A percentile compares a stretch with the other conserved stretches of the same genome.
These are phyloP conservation scores for Aspergillus sp. DNA, from an alignment of 2,329 filamentous ascomycete genomes.

Conservation along the genomic window DNA sequence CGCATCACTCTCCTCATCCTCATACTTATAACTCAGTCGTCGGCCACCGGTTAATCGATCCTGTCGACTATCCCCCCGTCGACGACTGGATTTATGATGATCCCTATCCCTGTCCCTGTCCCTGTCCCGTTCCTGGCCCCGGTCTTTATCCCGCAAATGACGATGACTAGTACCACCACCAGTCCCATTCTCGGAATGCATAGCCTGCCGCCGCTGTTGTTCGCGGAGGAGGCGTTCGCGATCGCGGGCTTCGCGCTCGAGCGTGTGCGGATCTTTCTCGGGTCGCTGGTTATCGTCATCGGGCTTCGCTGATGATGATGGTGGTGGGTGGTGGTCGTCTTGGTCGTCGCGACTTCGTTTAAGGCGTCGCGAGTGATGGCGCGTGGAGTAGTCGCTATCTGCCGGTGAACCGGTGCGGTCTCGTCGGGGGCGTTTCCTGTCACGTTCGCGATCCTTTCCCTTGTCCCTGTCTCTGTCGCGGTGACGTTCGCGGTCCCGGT, in stretches of 20 bases:
- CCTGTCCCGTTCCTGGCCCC: neutral
- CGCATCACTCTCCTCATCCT: conserved; percentile 37
- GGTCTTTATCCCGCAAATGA: neutral
- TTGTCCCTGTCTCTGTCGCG: conserved; percentile 31
- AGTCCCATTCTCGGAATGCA: neutral
- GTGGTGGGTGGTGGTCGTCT: conserved; percentile 4
- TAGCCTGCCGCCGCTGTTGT: conserved; percentile 54
- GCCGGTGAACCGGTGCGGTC: conserved; percentile 31
- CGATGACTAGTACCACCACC: conserved; percentile 17
- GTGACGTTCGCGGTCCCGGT: conserved; percentile 17
- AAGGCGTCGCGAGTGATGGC: conserved; percentile 26
- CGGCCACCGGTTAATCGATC: conserved; percentile 28
- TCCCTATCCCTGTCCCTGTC: neutral
- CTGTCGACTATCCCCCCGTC: conserved; percentile 24
- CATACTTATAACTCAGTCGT: conserved; percentile 42
- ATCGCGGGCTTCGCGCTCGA: conserved; percentile 62
- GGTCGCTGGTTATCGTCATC: conserved; percentile 10
- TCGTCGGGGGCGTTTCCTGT: conserved; percentile 33
- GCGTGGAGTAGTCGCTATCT: conserved; percentile 25
- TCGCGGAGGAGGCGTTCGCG: conserved; percentile 57
- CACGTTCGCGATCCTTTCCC: conserved; percentile 37
- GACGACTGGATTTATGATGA: conserved; percentile 18
- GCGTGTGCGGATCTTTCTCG: conserved; percentile 60
- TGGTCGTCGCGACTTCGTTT: conserved; percentile 29
- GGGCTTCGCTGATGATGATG: conserved; percentile 2